Conservation (phyloP, 805 yeast genomes). For the Spathaspora arborariae region DNA sequence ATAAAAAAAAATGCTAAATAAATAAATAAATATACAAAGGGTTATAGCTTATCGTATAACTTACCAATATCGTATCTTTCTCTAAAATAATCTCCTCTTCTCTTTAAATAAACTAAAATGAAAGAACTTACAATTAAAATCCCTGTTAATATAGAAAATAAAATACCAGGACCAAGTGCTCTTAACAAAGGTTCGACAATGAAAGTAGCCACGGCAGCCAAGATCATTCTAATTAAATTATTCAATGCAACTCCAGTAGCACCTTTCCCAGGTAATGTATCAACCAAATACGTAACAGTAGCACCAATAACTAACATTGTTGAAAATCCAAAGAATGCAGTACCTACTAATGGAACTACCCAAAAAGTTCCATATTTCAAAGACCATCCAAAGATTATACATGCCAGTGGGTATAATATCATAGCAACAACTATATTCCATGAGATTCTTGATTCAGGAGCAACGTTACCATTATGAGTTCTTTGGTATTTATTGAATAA, state of each 20-base stretch:
- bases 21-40: not conserved
- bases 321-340: slow-evolving; percentile 77
- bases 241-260: slow-evolving; percentile 87
- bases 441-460: slow-evolving; percentile 78
- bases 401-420: slow-evolving; percentile 55
- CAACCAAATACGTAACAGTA: slow-evolving; percentile 76
- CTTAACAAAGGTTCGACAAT: slow-evolving; percentile 64
- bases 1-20: too few relatives aligned
- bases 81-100: slow-evolving; percentile 58
- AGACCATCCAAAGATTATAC: slow-evolving; percentile 82
- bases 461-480: slow-evolving; percentile 51
- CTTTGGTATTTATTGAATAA: slow-evolving; percentile 50
- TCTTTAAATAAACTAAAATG: slow-evolving; percentile 46
- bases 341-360: slow-evolving; percentile 78
- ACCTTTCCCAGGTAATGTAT: slow-evolving; percentile 81
- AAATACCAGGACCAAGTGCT: slow-evolving; percentile 69
- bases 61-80: slow-evolving; percentile 56
- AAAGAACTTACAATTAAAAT: slow-evolving; percentile 43
- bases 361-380: slow-evolving; percentile 62
- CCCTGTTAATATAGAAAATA: slow-evolving; percentile 65
- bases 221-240: slow-evolving; percentile 65
- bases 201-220: slow-evolving; percentile 77
- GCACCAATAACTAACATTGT: slow-evolving; percentile 82
- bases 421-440: slow-evolving; percentile 70
- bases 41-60: slow-evolving; percentile 48